Evolutionary conservation across 306 rosid genomes (phyloP).

Genomic region (Parietaria judaica): DNA sequence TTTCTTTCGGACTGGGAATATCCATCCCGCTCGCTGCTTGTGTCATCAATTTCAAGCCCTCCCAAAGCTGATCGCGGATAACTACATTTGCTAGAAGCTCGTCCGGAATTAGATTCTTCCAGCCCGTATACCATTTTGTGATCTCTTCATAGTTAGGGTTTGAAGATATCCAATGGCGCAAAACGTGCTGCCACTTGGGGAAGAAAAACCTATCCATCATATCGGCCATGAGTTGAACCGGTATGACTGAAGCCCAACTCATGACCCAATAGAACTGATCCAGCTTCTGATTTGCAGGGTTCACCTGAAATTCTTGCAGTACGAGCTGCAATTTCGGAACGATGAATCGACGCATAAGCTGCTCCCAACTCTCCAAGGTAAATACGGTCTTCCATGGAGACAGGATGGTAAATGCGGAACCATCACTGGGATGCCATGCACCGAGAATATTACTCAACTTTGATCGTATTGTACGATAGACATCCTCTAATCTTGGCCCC

Average conservation of each 20-base stretch:
- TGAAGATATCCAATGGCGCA: slow-evolving; percentile 76
- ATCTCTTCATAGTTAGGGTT: slow-evolving; percentile 86
- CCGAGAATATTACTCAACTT: slow-evolving; percentile 79
- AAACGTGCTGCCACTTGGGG: slow-evolving; percentile 77
- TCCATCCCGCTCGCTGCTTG: slow-evolving; percentile 85
- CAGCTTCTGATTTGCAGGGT: slow-evolving; percentile 75
- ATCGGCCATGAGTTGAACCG: slow-evolving; percentile 83
- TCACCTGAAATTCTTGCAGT: slow-evolving; percentile 82
- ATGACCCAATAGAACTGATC: slow-evolving; percentile 85
- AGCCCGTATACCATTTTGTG: slow-evolving; percentile 71
- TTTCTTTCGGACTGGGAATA: slow-evolving; percentile 79
- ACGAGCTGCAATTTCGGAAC: slow-evolving; percentile 85
- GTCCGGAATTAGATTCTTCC: slow-evolving; percentile 78
- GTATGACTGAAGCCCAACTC: slow-evolving; percentile 76
- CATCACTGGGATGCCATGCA: slow-evolving; percentile 94
- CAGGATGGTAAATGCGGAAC: slow-evolving; percentile 68
- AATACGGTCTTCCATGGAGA: slow-evolving; percentile 88
- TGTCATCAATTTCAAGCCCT: slow-evolving; percentile 84
- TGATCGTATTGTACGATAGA: slow-evolving; percentile 65
- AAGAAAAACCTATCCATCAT: slow-evolving; percentile 73
- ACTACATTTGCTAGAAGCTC: slow-evolving; percentile 79
- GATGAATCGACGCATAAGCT: slow-evolving; percentile 72
- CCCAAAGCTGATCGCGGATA: slow-evolving; percentile 62
- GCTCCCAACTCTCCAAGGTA: slow-evolving; percentile 84
- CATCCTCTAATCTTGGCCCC: slow-evolving; percentile 70